phyloP scores from a whole-genome alignment of 805 yeast genomes.

The Metschnikowia continentalis region DNA sequence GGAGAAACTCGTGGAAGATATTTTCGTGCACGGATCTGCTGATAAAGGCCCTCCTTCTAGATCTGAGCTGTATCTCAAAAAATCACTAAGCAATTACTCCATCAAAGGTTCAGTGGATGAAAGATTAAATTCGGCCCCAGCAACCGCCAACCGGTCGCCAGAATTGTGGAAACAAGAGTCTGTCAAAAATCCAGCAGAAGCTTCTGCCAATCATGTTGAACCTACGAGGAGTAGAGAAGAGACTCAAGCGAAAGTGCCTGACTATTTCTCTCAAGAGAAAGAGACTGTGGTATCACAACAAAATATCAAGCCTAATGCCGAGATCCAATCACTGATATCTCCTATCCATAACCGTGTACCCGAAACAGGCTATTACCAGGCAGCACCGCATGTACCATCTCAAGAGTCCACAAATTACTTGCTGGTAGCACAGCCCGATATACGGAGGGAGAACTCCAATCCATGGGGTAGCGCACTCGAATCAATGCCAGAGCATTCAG shows the following conservation, averaged over 20 bases:
- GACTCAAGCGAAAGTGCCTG: background rate
- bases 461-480: conserved; percentile 16
- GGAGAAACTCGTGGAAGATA: conserved; percentile 37
- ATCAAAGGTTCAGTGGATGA: background rate
- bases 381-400: background rate
- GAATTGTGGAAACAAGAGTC: conserved; percentile 2
- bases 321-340: background rate
- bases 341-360: background rate
- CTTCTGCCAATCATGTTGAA: background rate
- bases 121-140: background rate
- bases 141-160: background rate
- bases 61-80: background rate
- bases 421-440: background rate
- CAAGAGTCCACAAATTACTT: background rate
- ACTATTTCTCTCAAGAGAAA: background rate
- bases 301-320: background rate
- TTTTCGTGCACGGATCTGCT: conserved; percentile 22
- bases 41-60: background rate
- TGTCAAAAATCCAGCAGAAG: background rate
- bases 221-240: background rate
- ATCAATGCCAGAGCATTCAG: background rate
- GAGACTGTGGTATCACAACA: background rate
- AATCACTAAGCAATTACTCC: background rate
- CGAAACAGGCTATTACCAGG: background rate
- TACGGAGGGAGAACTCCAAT: conserved; percentile 10